Evolutionary conservation across 495 filamentous ascomycete genomes (phyloP).

Genomic region (Staphylotrichum longicolle): DNA sequence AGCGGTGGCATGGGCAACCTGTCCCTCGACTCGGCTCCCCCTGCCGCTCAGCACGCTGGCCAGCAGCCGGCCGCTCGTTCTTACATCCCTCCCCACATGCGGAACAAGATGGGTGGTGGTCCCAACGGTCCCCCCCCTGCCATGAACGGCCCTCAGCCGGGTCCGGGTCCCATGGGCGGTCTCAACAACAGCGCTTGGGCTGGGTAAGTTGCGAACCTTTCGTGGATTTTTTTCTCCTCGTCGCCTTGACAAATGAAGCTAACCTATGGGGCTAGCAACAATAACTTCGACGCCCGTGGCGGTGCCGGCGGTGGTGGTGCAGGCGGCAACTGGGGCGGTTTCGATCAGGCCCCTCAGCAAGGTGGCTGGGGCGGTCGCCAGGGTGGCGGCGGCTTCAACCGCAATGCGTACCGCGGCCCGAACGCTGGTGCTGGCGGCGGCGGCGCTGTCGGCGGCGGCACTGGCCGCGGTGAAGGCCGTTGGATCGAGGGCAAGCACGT

Average conservation of each 20-base stretch:
- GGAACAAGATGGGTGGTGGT: conserved; percentile 54
- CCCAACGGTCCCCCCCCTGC: conserved; percentile 33
- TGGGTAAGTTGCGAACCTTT: conserved; percentile 46
- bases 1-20: conserved; percentile 88
- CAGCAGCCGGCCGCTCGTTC: conserved; percentile 58
- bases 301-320: conserved; percentile 18
- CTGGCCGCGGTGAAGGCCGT: conserved; percentile 79
- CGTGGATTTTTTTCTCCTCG: background rate
- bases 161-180: conserved; percentile 42
- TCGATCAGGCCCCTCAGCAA: conserved; percentile 27
- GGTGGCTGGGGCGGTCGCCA: conserved; percentile 23
- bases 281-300: conserved; percentile 42
- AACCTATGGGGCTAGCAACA: conserved; percentile 33
- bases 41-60: conserved; percentile 58
- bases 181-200: conserved; percentile 64
- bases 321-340: conserved; percentile 24
- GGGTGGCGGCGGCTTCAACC: conserved; percentile 41
- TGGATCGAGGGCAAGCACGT: conserved; percentile 98
- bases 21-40: conserved; percentile 58
- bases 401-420: conserved; percentile 70
- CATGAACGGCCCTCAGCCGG: conserved; percentile 12
- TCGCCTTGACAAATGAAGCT: too few relatives aligned
- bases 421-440: conserved; percentile 56
- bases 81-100: conserved; percentile 96
- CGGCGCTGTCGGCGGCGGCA: conserved; percentile 48